Conservation (phyloP, 495 filamentous ascomycete species). For the Schizothecium vesticola region DNA sequence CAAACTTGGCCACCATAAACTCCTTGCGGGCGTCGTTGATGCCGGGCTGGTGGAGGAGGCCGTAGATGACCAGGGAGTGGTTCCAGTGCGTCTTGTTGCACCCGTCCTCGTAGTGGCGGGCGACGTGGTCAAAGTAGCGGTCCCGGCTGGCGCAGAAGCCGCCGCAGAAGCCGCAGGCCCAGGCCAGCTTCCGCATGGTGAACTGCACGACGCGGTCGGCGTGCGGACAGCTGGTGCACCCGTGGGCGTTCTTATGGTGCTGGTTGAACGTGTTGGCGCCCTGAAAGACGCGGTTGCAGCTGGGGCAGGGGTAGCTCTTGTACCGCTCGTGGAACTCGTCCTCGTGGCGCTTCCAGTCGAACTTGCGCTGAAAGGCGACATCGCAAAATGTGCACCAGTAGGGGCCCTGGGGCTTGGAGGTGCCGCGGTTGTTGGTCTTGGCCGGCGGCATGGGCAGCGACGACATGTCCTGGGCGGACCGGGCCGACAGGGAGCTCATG, state of each 20-base stretch:
- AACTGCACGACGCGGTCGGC: constrained; percentile 41
- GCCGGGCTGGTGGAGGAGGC: constrained; percentile 45
- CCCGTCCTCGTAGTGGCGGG: constrained; percentile 44
- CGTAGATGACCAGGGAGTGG: constrained; percentile 47
- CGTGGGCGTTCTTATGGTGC: constrained; percentile 48
- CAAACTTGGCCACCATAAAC: constrained; percentile 35
- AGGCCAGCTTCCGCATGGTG: constrained; percentile 28
- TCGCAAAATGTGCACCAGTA: constrained; percentile 51
- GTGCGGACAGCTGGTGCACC: constrained; percentile 45
- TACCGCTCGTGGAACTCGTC: constrained; percentile 50
- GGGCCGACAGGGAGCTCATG: constrained; percentile 28
- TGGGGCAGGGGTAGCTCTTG: constrained; percentile 45
- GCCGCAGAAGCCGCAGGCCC: constrained; percentile 47
- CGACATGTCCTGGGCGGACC: constrained; percentile 14
- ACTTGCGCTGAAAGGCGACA: constrained; percentile 47
- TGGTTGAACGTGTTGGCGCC: constrained; percentile 48
- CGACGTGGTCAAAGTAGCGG: constrained; percentile 48
- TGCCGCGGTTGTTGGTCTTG: constrained; percentile 27
- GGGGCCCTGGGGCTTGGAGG: constrained; percentile 29
- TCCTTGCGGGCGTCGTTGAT: constrained; percentile 44
- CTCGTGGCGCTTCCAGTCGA: constrained; percentile 50
- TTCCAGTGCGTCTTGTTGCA: constrained; percentile 45
- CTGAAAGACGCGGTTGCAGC: constrained; percentile 47
- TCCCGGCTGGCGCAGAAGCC: constrained; percentile 42
- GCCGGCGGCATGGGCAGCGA: constrained; percentile 11